A percentile compares a stretch with the other conserved stretches of the same genome.
Evolutionary conservation across 768 basidiomycete genomes (phyloP).

Genomic region (Leccinum pellstonianum): DNA sequence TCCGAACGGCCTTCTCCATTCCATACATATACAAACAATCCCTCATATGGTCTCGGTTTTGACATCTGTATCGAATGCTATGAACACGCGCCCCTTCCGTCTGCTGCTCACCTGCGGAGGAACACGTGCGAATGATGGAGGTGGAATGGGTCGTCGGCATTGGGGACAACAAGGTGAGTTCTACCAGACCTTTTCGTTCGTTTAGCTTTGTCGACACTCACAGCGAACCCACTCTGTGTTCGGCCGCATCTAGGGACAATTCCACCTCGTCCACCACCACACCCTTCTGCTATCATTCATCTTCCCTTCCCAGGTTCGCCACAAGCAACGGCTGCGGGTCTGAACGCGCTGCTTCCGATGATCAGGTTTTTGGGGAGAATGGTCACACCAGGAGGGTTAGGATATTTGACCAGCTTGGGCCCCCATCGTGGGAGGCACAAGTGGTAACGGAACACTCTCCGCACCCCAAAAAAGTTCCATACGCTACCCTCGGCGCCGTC

Average conservation of each 20-base stretch:
- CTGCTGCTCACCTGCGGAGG: conserved; percentile 66
- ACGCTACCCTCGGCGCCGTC: conserved; percentile 18
- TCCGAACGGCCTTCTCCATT: conserved; percentile 34
- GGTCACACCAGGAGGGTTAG: conserved; percentile 45
- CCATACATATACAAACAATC: conserved; percentile 39
- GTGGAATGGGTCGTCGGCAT: conserved; percentile 51
- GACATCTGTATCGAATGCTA: conserved; percentile 89
- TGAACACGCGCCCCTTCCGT: conserved; percentile 75
- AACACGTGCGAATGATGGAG: conserved; percentile 68
- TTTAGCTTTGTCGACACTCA: neutral
- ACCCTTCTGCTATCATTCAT: conserved; percentile 70
- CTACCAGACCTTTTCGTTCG: neutral
- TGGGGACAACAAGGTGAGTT: conserved; percentile 20
- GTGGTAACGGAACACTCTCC: conserved; percentile 7
- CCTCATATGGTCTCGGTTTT: conserved; percentile 60
- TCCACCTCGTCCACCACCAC: conserved; percentile 64
- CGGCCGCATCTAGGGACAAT: conserved; percentile 21
- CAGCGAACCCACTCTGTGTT: conserved; percentile 7
- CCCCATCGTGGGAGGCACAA: neutral
- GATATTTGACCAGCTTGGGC: conserved; percentile 14
- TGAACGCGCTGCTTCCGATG: conserved; percentile 59
- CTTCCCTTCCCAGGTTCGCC: conserved; percentile 74
- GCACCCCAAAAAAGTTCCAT: conserved; percentile 9
- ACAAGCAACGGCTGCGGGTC: conserved; percentile 48
- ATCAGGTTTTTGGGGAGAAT: conserved; percentile 68